Evolutionary conservation across 1,284 basidiomycete genomes (phyloP).

Genomic region (Sphaerobolus stellatus): DNA sequence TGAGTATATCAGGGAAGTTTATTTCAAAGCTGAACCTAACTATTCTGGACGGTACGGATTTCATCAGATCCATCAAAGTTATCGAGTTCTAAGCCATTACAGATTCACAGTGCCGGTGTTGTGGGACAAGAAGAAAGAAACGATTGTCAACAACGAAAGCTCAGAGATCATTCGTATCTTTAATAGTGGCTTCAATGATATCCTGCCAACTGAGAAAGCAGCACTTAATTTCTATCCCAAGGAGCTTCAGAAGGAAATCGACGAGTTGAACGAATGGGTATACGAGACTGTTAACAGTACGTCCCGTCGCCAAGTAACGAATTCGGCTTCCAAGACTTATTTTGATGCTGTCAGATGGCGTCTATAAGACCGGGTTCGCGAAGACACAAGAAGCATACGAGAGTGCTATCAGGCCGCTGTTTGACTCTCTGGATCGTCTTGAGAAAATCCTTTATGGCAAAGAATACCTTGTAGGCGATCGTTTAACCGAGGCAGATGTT

Average conservation of each 20-base stretch:
- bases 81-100: no score
- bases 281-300: slow-evolving; percentile 38
- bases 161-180: slow-evolving; percentile 52
- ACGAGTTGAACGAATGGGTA: slow-evolving; percentile 57
- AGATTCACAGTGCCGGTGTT: slow-evolving; percentile 53
- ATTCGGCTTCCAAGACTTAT: neutral
- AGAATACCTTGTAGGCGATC: slow-evolving; percentile 48
- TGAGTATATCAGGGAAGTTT: slow-evolving; percentile 82
- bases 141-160: slow-evolving; percentile 57
- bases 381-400: slow-evolving; percentile 54
- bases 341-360: slow-evolving; percentile 15
- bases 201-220: slow-evolving; percentile 33
- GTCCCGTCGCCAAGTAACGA: slow-evolving; percentile 1
- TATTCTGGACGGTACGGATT: slow-evolving; percentile 60
- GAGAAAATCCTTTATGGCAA: slow-evolving; percentile 49
- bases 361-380: slow-evolving; percentile 58
- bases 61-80: neutral
- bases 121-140: slow-evolving; percentile 55
- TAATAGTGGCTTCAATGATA: slow-evolving; percentile 45
- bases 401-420: slow-evolving; percentile 37
- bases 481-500: slow-evolving; percentile 55
- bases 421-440: slow-evolving; percentile 44
- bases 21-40: slow-evolving; percentile 71
- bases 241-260: slow-evolving; percentile 47
- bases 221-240: slow-evolving; percentile 50